phyloP scores from a whole-genome alignment of 2,329 filamentous ascomycete genomes.

The Drechslerella coelobrocha region DNA sequence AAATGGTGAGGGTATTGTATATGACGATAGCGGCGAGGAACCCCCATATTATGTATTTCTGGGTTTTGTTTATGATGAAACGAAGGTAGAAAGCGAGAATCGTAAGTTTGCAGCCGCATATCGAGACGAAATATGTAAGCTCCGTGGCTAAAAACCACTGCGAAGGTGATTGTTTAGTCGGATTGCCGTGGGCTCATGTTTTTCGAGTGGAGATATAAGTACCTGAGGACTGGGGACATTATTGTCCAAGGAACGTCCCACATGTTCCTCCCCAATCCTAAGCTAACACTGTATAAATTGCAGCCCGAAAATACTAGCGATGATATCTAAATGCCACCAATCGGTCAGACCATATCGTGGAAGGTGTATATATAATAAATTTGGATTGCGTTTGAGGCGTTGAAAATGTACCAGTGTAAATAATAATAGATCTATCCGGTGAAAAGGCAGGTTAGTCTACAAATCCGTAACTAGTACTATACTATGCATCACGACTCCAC shows the following conservation, averaged over 20 bases:
- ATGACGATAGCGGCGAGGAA: conserved; percentile 35
- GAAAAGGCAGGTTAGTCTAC: conserved; percentile 10
- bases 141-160: conserved; percentile 43
- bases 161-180: background rate
- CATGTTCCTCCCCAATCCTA: conserved; percentile 44
- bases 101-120: conserved; percentile 47
- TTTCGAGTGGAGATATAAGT: background rate
- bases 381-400: background rate
- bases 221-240: conserved; percentile 41
- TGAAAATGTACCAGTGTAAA: conserved; percentile 29
- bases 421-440: conserved; percentile 34
- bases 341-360: background rate
- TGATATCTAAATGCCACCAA: conserved; percentile 17
- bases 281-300: conserved; percentile 29
- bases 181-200: background rate
- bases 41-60: conserved; percentile 41
- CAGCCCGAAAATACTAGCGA: conserved; percentile 35
- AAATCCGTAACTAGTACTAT: background rate
- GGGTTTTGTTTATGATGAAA: conserved; percentile 44
- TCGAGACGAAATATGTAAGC: conserved; percentile 42
- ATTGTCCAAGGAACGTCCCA: conserved; percentile 42
- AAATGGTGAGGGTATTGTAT: conserved; percentile 35
- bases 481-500: background rate
- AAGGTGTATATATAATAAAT: background rate
- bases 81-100: conserved; percentile 46